Percentiles rank a stretch among this genome's conserved stretches.
These are phyloP conservation scores for Astrothelium subdiscretum DNA, from an alignment of 495 filamentous ascomycete species.

Conservation along the genomic window DNA sequence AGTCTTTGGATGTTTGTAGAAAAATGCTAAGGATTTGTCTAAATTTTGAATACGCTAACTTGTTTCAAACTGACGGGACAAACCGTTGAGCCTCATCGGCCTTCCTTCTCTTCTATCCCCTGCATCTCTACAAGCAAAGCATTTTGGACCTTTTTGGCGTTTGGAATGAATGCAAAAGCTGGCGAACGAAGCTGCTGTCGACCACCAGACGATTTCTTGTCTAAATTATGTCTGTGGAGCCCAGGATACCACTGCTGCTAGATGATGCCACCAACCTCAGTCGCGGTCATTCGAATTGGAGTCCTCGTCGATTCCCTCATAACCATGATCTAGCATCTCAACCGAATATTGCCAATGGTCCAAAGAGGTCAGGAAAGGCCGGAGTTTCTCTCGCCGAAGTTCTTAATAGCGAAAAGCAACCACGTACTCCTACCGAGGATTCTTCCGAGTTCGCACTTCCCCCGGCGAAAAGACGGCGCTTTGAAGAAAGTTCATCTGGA, in stretches of 20 bases:
- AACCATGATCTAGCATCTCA: not conserved
- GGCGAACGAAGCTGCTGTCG: not conserved
- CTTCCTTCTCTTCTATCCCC: too few relatives aligned
- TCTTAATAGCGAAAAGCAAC: not conserved
- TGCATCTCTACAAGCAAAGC: too few relatives aligned
- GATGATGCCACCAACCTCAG: not conserved
- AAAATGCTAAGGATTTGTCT: too few relatives aligned
- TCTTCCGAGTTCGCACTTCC: not conserved
- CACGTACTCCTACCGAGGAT: not conserved
- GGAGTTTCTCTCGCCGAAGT: not conserved
- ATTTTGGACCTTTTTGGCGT: too few relatives aligned
- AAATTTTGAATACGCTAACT: too few relatives aligned
- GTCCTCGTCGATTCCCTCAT: not conserved
- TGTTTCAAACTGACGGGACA: too few relatives aligned
- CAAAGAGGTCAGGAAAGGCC: not conserved
- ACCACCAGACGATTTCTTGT: not conserved
- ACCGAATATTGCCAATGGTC: not conserved
- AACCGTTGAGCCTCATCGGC: too few relatives aligned
- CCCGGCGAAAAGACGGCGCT: not conserved
- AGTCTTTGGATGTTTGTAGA: too few relatives aligned
- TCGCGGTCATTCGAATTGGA: not conserved
- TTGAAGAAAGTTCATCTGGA: not conserved
- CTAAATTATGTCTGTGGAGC: not conserved
- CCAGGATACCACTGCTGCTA: not conserved
- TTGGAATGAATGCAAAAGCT: too few relatives aligned